Base-by-base conservation (phyloP, 116 monocot genomes). In the Zostera marina region DNA sequence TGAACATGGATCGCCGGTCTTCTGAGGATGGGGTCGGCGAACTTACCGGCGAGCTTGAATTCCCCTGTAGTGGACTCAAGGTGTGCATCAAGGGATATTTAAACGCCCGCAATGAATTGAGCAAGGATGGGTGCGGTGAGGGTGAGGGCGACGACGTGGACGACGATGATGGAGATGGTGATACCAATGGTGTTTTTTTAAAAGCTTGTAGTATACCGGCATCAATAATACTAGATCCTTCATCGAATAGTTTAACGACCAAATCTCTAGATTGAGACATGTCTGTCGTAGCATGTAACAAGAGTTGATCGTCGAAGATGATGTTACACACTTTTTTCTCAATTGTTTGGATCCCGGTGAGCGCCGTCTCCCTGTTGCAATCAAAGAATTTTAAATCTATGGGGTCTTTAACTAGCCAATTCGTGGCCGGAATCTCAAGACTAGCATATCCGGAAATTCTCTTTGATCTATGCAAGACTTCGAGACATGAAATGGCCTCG, bases 1-100 rank as follows among this genome's bases (percentile, higher is more conserved):
- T 70, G 68, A 91, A 82, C 76, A 85, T 74, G 10, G 91, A 85
- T 24, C 91, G 42, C 48, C 68, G 67, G 11, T 81, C 85, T 53
- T 74, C 79, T 19, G 83, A 54, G 7, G 65, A 59, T 5, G n/a
- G 62, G 9, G 3, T 23, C 17, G n/a, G 41, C 17, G 81, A 76
- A 5, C 46, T 46, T 73, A 70, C 76, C 0, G 78, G 76, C 5
- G 32, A 32, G 5, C 32, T 3, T 32, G 32, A 32, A 32, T 32
- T 0, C 5, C 4, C 32, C 32, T 32, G 32, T 0, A 32, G 0
- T 32, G 32, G 32, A 5, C 0, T 32, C 32, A 32, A 32, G 0
- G 32, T 32, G 5, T 32, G 5, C 5, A 2, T 32, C 32, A 32
- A 32, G 32, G 32, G 32, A 32, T 32, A 32, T 32, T 32, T 32